Evolutionary conservation across 768 basidiomycete species (phyloP).

Genomic region (Suillus hirtellus): DNA sequence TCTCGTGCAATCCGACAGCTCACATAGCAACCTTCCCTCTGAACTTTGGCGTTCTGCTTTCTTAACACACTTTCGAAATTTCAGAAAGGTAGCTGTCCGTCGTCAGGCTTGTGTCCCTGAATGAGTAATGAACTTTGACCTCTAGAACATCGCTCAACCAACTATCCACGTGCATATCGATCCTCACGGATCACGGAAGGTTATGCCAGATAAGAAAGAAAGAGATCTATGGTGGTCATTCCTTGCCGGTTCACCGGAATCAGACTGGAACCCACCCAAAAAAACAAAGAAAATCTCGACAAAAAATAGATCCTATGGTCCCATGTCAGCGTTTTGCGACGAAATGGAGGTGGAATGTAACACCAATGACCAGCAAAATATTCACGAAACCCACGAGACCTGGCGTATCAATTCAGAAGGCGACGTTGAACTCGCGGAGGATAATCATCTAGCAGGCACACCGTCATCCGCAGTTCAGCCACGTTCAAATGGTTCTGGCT

Average conservation of each 20-base stretch:
- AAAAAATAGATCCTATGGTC: conserved; percentile 16
- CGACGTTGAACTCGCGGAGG: conserved; percentile 40
- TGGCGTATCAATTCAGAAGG: conserved; percentile 42
- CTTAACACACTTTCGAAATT: conserved; percentile 59
- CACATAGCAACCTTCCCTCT: conserved; percentile 47
- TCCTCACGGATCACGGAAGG: conserved; percentile 25
- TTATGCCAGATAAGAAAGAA: conserved; percentile 70
- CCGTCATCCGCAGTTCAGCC: conserved; percentile 44
- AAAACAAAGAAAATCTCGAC: conserved; percentile 24
- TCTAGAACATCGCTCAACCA: conserved; percentile 67
- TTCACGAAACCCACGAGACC: conserved; percentile 21
- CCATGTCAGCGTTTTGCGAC: conserved; percentile 42
- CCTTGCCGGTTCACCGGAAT: conserved; percentile 65
- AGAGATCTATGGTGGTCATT: conserved; percentile 83
- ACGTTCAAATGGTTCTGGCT: conserved; percentile 20
- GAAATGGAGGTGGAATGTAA: conserved; percentile 13
- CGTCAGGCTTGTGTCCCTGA: conserved; percentile 3
- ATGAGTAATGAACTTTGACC: conserved; percentile 13
- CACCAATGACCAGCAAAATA: conserved; percentile 3
- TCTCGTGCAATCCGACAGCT: conserved; percentile 28
- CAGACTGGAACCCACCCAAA: conserved; percentile 63
- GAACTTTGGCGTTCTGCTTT: conserved; percentile 66
- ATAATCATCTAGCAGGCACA: conserved; percentile 37
- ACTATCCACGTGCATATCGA: conserved; percentile 39
- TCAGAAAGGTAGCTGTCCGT: conserved; percentile 48